phyloP scores from a whole-genome alignment of 805 yeast genomes.

The Wickerhamiella occidentalis region DNA sequence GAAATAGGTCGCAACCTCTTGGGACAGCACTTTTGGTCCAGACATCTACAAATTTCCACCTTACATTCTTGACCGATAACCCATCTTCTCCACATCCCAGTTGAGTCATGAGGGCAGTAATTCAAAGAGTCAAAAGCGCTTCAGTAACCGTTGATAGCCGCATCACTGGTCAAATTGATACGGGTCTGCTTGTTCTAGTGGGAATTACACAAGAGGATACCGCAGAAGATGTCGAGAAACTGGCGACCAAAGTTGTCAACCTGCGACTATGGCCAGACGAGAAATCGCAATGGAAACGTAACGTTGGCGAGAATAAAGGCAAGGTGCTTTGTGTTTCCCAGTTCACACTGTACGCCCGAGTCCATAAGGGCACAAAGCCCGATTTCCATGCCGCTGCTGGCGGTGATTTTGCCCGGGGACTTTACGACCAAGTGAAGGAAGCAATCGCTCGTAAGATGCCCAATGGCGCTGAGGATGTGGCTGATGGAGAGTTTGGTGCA shows the following conservation, averaged over 20 bases:
- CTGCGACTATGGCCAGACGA: conserved; percentile 68
- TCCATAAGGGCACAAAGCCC: conserved; percentile 88
- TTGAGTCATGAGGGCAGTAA: conserved; percentile 63
- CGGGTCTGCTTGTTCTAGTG: conserved; percentile 69
- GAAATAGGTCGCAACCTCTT: too few species aligned
- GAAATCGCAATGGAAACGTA: conserved; percentile 63
- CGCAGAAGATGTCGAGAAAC: conserved; percentile 52
- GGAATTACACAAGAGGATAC: conserved; percentile 78
- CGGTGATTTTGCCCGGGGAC: conserved; percentile 43
- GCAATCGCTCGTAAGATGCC: conserved; percentile 23
- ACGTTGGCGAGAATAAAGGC: conserved; percentile 51
- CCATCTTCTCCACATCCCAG: too few species aligned
- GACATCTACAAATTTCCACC: too few species aligned
- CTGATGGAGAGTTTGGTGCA: conserved; percentile 89
- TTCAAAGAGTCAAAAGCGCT: conserved; percentile 80
- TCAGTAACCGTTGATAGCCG: conserved; percentile 71
- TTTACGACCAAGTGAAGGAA: conserved; percentile 38
- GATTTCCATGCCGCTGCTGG: conserved; percentile 89
- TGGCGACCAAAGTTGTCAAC: conserved; percentile 53
- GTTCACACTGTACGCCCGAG: conserved; percentile 75
- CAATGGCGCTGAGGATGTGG: conserved; percentile 49
- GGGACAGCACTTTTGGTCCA: too few species aligned
- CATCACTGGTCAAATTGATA: conserved; percentile 56
- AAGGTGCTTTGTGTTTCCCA: conserved; percentile 82
- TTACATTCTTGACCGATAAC: too few species aligned